These are phyloP conservation scores for Starmera stellimalicola DNA, from an alignment of 1,139 yeast species.

Conservation along the genomic window DNA sequence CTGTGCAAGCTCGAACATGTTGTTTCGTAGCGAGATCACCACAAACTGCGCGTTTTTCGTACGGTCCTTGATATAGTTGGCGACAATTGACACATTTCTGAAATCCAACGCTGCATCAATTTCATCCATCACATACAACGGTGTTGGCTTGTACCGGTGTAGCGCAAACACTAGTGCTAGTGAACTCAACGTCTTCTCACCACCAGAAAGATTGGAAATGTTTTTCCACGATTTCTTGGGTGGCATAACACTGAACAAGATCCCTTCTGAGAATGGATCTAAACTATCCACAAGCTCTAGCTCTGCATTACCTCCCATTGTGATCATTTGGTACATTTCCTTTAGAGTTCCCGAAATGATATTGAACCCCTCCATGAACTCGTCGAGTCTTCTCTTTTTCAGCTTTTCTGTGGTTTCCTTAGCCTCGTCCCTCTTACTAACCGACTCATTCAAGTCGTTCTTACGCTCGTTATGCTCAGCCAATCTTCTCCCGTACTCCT, in stretches of 20 bases:
- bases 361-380: slow-evolving; percentile 89
- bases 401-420: slow-evolving; percentile 59
- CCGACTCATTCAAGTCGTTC: slow-evolving; percentile 58
- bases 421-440: slow-evolving; percentile 55
- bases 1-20: slow-evolving; percentile 95
- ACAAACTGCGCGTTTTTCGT: slow-evolving; percentile 95
- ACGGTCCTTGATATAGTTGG: slow-evolving; percentile 90
- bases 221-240: slow-evolving; percentile 98
- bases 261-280: slow-evolving; percentile 98
- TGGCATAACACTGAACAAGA: slow-evolving; percentile 96
- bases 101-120: slow-evolving; percentile 98
- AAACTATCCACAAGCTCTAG: slow-evolving; percentile 89
- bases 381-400: slow-evolving; percentile 67
- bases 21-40: slow-evolving; percentile 89
- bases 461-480: slow-evolving; percentile 56
- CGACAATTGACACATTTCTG: slow-evolving; percentile 93
- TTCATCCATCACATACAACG: slow-evolving; percentile 97
- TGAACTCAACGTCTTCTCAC: slow-evolving; percentile 93
- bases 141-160: slow-evolving; percentile 95
- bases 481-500: slow-evolving; percentile 65
- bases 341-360: slow-evolving; percentile 80
- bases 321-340: slow-evolving; percentile 97
- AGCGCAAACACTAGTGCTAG: slow-evolving; percentile 93
- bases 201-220: slow-evolving; percentile 91
- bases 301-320: slow-evolving; percentile 99